Evolutionary conservation across 2,329 filamentous ascomycete genomes (phyloP).

Genomic region (Calycina marina): DNA sequence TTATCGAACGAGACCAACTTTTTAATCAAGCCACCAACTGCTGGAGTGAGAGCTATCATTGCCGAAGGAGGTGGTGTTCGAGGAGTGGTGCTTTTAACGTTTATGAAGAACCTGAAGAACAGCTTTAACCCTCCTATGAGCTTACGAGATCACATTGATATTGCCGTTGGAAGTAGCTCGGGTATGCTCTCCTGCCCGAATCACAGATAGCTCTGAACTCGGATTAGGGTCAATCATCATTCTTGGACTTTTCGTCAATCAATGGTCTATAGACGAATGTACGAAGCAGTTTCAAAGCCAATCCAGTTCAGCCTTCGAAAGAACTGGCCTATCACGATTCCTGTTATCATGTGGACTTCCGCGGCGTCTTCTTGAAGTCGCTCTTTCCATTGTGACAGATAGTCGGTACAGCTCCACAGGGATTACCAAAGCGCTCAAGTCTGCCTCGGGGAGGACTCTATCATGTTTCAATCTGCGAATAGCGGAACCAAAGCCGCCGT

Average conservation of each 20-base stretch:
- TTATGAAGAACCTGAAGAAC: slow-evolving; percentile 4
- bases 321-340: too few species aligned
- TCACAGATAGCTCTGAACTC: background rate
- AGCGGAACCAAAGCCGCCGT: slow-evolving; percentile 4
- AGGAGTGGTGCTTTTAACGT: slow-evolving; percentile 4
- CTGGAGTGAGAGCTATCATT: slow-evolving; percentile 4
- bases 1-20: background rate
- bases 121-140: slow-evolving; percentile 2
- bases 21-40: slow-evolving; percentile 4
- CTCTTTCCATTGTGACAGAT: slow-evolving; percentile 3
- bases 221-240: slow-evolving; percentile 3
- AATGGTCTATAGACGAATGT: slow-evolving; percentile 6
- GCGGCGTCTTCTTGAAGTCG: background rate
- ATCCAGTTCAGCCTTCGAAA: slow-evolving; percentile 4
- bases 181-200: slow-evolving; percentile 2
- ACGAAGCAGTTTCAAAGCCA: slow-evolving; percentile 3
- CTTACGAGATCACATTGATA: slow-evolving; percentile 8
- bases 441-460: slow-evolving; percentile 3
- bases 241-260: slow-evolving; percentile 5
- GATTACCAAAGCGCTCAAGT: slow-evolving; percentile 1
- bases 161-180: slow-evolving; percentile 7
- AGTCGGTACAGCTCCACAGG: slow-evolving; percentile 5
- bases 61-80: slow-evolving; percentile 4
- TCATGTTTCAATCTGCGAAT: background rate
- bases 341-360: background rate